Base-by-base conservation (phyloP, 2,329 filamentous ascomycete genomes). In the Akanthomyces uredinophilus region DNA sequence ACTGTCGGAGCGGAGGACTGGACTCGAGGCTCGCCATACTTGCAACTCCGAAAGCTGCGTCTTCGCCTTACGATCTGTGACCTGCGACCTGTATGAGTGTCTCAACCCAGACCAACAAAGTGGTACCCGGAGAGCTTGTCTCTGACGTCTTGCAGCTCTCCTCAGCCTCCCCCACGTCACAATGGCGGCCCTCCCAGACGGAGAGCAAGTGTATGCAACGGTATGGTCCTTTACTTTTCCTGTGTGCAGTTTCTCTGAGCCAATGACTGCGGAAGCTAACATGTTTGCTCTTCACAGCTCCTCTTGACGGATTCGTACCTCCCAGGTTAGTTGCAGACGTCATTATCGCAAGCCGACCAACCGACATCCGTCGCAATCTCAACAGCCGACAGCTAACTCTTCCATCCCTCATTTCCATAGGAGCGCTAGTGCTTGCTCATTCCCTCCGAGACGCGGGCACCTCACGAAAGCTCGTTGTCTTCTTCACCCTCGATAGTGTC, bases 301-400 rank as follows among this genome's bases (percentile, higher is more conserved):
- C 86, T 98, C 62, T 81, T 96, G 79, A 96, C 86, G 79, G 93
- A 99, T 78, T 85, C 85, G 65, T 99, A 99, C 76, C 85, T 99
- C 56, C 94, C 95, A 74, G 93, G 93, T 96, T 81, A 70, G 77
- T 74, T 11, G 50, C 35, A 37, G 43, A 56, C 32, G 41, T 54
- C 51, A 54, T 60, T 61, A n/a, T 64, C 55, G 49, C 55, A 44
- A 60, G 60, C 56, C 65, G 37, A 59, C 60, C 52, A 56, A 27
- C 53, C 32, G 50, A 64, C 64, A 63, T 18, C 8, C 4, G 3
- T 66, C 63, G 59, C 27, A 63, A 65, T 63, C 65, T 68, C 70
- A 66, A 56, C 60, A 43, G 4, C 16, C 18, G 14, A 52, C 65
- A 64, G 46, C 58, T 61, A 61, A 64, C 60, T 22, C 59, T 56